phyloP scores from a whole-genome alignment of 345 rosid species.

The Ceriops tagal region DNA sequence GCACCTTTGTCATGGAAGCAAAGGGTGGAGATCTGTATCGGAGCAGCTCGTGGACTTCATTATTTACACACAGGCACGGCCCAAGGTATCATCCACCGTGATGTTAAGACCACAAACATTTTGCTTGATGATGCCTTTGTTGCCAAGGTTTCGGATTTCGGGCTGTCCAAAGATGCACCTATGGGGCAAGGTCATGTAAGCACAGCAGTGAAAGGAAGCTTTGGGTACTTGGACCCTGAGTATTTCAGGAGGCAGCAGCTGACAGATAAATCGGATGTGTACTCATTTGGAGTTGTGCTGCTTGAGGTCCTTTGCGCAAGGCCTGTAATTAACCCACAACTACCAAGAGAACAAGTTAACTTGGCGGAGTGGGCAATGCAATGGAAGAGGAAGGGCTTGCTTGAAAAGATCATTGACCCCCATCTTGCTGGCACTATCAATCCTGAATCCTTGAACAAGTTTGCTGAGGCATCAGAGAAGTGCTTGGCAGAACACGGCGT shows the following conservation, averaged over 20 bases:
- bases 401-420: constrained; percentile 10
- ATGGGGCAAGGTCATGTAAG: constrained; percentile 7
- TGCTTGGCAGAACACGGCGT: constrained; percentile 12
- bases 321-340: constrained; percentile 6
- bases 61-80: constrained; percentile 10
- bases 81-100: constrained; percentile 11
- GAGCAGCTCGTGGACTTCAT: constrained; percentile 11
- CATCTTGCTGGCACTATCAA: constrained; percentile 1
- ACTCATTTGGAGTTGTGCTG: constrained; percentile 4
- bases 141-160: constrained; percentile 15
- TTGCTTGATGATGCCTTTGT: constrained; percentile 2
- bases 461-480: constrained; percentile 13
- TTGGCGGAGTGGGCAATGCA: constrained; percentile 16
- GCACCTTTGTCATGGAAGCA: constrained; percentile 10
- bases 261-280: neutral
- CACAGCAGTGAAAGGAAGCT: constrained; percentile 14
- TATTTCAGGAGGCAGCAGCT: constrained; percentile 8
- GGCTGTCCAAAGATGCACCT: constrained; percentile 8
- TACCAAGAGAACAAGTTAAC: constrained; percentile 8
- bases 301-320: constrained; percentile 8
- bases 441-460: constrained; percentile 9
- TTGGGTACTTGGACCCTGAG: constrained; percentile 11
- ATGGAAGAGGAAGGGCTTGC: constrained; percentile 12
- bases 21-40: constrained; percentile 12
- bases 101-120: constrained; percentile 17